phyloP scores from a whole-genome alignment of 2,329 filamentous ascomycete genomes.

The Fusarium sp. region DNA sequence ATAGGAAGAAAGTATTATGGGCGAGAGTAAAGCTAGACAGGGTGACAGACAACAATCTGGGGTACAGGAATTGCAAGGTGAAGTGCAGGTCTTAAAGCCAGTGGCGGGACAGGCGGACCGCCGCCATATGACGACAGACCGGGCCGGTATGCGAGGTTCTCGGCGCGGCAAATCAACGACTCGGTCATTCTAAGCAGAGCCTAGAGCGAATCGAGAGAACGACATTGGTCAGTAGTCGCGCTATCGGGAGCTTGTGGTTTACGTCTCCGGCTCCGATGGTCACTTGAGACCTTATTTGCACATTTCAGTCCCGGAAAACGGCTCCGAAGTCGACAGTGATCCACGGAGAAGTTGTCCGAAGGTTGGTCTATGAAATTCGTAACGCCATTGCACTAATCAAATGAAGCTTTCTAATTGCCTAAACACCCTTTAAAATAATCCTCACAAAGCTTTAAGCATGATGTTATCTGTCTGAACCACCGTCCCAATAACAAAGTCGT shows the following conservation, averaged over 20 bases:
- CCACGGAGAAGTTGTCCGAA: not conserved
- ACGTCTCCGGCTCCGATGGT: no score
- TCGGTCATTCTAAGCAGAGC: conserved; percentile 15
- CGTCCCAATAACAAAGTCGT: conserved; percentile 56
- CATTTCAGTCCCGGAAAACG: not conserved
- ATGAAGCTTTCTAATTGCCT: not conserved
- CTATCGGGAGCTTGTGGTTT: not conserved
- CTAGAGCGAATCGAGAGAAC: not conserved
- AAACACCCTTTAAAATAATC: not conserved
- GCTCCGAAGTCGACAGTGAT: not conserved
- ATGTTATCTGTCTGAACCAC: conserved; percentile 58
- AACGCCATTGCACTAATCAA: not conserved
- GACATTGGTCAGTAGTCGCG: not conserved
- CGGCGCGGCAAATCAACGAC: conserved; percentile 6
- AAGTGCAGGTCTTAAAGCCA: conserved; percentile 11
- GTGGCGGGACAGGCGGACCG: conserved; percentile 29
- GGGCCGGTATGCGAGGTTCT: conserved; percentile 16
- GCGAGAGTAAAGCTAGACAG: no score
- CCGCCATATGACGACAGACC: conserved; percentile 1
- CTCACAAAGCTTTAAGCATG: conserved; percentile 49
- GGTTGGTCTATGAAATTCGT: not conserved
- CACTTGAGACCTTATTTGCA: not conserved
- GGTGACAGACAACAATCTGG: not conserved
- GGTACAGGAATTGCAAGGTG: not conserved
- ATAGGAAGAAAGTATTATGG: no score